Evolutionary conservation across 257 asterid species (phyloP), one percentile per base, ranked within the genome.

Genomic region (Avicennia marina): DNA sequence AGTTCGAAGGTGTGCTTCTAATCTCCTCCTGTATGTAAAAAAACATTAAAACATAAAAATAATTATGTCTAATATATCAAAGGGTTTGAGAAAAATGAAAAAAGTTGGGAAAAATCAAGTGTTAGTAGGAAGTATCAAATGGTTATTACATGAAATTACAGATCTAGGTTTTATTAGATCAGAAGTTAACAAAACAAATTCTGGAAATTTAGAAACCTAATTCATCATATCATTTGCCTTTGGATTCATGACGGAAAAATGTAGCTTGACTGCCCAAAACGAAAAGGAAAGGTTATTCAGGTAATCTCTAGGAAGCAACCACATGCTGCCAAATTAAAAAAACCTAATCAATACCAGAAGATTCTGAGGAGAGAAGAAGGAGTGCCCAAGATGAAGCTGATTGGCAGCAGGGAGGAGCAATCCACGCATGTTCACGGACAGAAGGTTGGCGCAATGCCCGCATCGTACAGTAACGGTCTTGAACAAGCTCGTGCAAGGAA

Each of bases 361-460:
- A 79, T 86, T 89, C 72, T 89, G 99, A 39, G 96, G 95, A 47
- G 97, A 80, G 78, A 82, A 86, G 80, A 89, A 80, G 1, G 96
- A 71, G 75, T 88, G 91, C 33, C 80, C 84, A 55, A 85, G 93
- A 65, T 91, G 98, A 62, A 82, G 89, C 78, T 87, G 96, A 72
- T 80, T 85, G 13, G 90, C 51, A 4, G 87, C 22, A 0, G 97
- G 97, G 57, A 93, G 95, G 54, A 86, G 91, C 64, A 82, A 58
- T 6, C 75, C 82, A 10, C 95, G 86, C 97, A 86, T 82, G 87
- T 93, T 85, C 36, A 86, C 97, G 22, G 99, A 89, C 29, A 93
- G 78, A 57, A 93, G 97, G 58, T 86, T 93, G 69, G 97, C 74
- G 95, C 99, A 93, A 75, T 93, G 97, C 21, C 99, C 99, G 26